phyloP scores from a whole-genome alignment of 2,329 filamentous ascomycete genomes.

The Juglanconis juglandina region DNA sequence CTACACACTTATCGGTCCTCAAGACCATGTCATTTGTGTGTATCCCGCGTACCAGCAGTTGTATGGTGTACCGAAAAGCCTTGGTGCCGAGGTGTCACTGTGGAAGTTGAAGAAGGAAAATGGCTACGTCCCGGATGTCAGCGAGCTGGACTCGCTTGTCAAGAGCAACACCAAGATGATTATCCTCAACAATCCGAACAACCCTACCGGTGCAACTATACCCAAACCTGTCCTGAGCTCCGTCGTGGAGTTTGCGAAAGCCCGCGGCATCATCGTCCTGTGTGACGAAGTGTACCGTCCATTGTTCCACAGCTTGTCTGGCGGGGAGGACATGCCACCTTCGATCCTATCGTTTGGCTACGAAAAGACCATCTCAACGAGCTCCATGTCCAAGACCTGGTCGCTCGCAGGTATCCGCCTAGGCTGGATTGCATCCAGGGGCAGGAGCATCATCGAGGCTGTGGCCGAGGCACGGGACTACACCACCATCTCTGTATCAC shows the following conservation, averaged over 20 bases:
- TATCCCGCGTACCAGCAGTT: conserved; percentile 86
- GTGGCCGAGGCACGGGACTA: conserved; percentile 70
- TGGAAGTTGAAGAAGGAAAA: conserved; percentile 68
- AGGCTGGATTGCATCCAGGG: conserved; percentile 76
- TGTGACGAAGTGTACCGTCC: conserved; percentile 83
- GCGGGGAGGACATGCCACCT: conserved; percentile 53
- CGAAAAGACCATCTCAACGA: conserved; percentile 66
- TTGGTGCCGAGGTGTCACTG: conserved; percentile 73
- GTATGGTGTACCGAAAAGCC: conserved; percentile 68
- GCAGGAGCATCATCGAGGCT: conserved; percentile 57
- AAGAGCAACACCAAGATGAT: conserved; percentile 66
- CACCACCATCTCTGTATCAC: conserved; percentile 82
- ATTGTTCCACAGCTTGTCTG: conserved; percentile 65
- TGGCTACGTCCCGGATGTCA: conserved; percentile 63
- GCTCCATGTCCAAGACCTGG: conserved; percentile 84
- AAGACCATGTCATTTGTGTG: conserved; percentile 82
- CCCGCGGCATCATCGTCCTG: conserved; percentile 63
- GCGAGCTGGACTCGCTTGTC: conserved; percentile 63
- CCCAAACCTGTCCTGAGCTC: conserved; percentile 56
- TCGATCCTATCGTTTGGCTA: conserved; percentile 72
- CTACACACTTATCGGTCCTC: conserved; percentile 67
- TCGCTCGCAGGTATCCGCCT: conserved; percentile 76
- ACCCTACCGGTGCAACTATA: conserved; percentile 73
- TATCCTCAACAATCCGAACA: conserved; percentile 70
- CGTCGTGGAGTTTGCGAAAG: conserved; percentile 61